Percentiles rank a stretch among this genome's conserved stretches.
Evolutionary conservation across 106 monocot species (phyloP).

Genomic region (Acanthochlamys bracteata): DNA sequence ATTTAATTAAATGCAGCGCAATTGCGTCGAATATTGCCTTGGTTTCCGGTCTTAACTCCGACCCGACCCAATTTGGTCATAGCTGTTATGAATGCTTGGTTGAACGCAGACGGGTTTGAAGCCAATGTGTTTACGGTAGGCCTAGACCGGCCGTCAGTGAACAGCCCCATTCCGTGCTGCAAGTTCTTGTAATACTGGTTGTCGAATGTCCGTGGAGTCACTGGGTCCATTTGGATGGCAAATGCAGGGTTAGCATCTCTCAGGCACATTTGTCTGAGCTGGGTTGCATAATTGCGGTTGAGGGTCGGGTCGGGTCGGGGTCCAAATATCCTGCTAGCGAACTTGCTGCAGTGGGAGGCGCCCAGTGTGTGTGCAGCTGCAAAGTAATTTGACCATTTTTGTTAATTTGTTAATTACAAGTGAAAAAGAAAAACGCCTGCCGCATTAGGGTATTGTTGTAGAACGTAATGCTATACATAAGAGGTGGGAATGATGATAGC

Average conservation of each 20-base stretch:
- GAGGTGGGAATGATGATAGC: too few relatives aligned
- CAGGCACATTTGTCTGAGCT: constrained; percentile 37
- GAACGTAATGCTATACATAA: too few relatives aligned
- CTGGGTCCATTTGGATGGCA: constrained; percentile 49
- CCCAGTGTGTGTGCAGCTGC: constrained; percentile 59
- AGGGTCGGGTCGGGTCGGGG: constrained; percentile 33
- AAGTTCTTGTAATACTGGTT: constrained; percentile 71
- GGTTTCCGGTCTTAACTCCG: constrained; percentile 45
- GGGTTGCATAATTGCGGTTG: constrained; percentile 29
- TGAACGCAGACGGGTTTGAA: constrained; percentile 15
- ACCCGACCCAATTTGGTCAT: constrained; percentile 52
- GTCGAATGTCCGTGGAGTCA: constrained; percentile 49
- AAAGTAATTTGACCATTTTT: too few relatives aligned
- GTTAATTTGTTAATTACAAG: too few relatives aligned
- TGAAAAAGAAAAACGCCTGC: too few relatives aligned
- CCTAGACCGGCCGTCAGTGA: constrained; percentile 32
- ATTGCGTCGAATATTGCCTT: constrained; percentile 37
- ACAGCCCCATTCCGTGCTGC: constrained; percentile 51
- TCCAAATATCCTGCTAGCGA: constrained; percentile 41
- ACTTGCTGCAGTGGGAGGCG: constrained; percentile 52
- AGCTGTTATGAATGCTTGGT: constrained; percentile 24
- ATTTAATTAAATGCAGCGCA: constrained; percentile 28
- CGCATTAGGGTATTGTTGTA: too few relatives aligned
- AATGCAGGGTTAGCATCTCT: constrained; percentile 23
- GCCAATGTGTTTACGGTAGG: constrained; percentile 35